Conservation (phyloP, 2,329 filamentous ascomycete genomes). For the Metarhizium guizhouense region DNA sequence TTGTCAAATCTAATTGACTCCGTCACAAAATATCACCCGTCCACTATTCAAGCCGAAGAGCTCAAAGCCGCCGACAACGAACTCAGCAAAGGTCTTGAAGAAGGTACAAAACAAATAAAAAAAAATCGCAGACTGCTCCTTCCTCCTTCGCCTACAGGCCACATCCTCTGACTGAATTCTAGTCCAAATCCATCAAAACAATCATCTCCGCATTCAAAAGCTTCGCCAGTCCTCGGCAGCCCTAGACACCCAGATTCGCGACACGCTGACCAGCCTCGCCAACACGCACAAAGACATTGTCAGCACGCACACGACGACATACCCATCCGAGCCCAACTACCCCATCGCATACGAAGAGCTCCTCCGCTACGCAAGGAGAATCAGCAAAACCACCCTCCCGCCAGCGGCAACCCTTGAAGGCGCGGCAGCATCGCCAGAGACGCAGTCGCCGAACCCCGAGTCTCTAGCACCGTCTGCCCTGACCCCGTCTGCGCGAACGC, state of each 20-base stretch:
- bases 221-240: slow-evolving; percentile 57
- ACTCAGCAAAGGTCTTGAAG: slow-evolving; percentile 55
- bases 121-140: slow-evolving; percentile 8
- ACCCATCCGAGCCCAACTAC: slow-evolving; percentile 41
- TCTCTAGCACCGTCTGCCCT: slow-evolving; percentile 19
- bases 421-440: slow-evolving; percentile 19
- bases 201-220: slow-evolving; percentile 57
- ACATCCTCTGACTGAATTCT: neutral
- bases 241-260: slow-evolving; percentile 65
- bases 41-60: slow-evolving; percentile 55
- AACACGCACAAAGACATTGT: slow-evolving; percentile 65
- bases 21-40: slow-evolving; percentile 74
- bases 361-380: slow-evolving; percentile 68
- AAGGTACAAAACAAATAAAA: slow-evolving; percentile 35
- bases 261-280: slow-evolving; percentile 60
- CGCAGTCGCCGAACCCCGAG: slow-evolving; percentile 20
- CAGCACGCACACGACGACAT: slow-evolving; percentile 48
- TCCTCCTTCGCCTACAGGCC: neutral
- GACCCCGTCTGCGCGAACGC: slow-evolving; percentile 24
- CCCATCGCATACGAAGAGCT: slow-evolving; percentile 63
- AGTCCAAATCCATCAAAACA: slow-evolving; percentile 70
- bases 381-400: slow-evolving; percentile 71
- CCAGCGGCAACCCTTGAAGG: slow-evolving; percentile 44
- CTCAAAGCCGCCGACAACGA: slow-evolving; percentile 62
- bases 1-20: slow-evolving; percentile 67